A percentile compares a stretch with the other conserved stretches of the same genome.
These are phyloP conservation scores for Boeremia exigua DNA, from an alignment of 2,329 filamentous ascomycete species.

Conservation along the genomic window DNA sequence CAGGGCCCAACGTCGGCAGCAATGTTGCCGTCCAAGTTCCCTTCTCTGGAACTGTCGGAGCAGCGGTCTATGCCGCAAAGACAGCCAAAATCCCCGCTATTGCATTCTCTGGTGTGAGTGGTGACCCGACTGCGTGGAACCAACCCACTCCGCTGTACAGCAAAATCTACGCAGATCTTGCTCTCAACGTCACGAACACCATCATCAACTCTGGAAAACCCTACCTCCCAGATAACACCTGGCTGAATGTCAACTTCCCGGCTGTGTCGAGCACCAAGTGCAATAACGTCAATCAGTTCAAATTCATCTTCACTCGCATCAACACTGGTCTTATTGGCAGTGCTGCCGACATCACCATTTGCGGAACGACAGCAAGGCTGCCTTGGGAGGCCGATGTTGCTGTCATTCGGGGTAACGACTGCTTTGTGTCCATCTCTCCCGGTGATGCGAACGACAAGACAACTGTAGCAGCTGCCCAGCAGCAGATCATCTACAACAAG, in stretches of 20 bases:
- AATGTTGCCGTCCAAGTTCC: conserved; percentile 64
- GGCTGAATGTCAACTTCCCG: conserved; percentile 74
- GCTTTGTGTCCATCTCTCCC: conserved; percentile 68
- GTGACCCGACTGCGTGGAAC: conserved; percentile 61
- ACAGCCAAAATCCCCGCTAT: conserved; percentile 66
- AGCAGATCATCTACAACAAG: conserved; percentile 34
- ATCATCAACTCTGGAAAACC: conserved; percentile 64
- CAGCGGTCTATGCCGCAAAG: conserved; percentile 64
- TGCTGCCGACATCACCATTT: conserved; percentile 62
- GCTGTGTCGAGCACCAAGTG: conserved; percentile 58
- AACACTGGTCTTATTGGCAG: conserved; percentile 50
- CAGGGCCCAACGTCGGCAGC: conserved; percentile 67
- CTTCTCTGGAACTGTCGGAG: conserved; percentile 73
- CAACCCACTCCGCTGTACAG: conserved; percentile 58
- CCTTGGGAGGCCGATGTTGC: conserved; percentile 66
- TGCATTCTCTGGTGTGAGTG: conserved; percentile 67
- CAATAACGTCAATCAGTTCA: conserved; percentile 60
- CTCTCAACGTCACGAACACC: conserved; percentile 62
- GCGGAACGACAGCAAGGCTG: conserved; percentile 58
- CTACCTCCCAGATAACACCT: conserved; percentile 66
- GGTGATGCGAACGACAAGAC: conserved; percentile 66
- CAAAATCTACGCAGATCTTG: conserved; percentile 68
- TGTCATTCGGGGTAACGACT: conserved; percentile 53
- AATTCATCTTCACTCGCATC: conserved; percentile 69
- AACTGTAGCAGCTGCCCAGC: conserved; percentile 57